Evolutionary conservation across 352 stramenopile species (phyloP).

Genomic region (Pythium volutum): DNA sequence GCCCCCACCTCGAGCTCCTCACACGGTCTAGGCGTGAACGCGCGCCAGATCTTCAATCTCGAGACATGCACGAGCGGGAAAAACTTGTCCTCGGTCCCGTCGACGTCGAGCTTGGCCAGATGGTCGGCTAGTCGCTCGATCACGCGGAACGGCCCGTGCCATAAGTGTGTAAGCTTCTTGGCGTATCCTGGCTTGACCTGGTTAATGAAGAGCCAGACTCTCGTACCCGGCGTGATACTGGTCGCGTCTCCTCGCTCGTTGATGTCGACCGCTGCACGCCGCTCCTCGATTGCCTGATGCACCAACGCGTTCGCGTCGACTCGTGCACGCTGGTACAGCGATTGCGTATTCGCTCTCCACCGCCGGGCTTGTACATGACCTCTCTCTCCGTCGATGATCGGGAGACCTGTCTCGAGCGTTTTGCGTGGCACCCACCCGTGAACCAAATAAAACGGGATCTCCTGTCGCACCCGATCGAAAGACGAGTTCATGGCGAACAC

Average conservation of each 20-base stretch:
- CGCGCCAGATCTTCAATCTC: conserved; percentile 10
- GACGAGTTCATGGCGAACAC: conserved; percentile 26
- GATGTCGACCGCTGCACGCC: background rate
- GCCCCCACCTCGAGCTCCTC: conserved; percentile 2
- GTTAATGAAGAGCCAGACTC: conserved; percentile 28
- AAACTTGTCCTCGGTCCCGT: conserved; percentile 3
- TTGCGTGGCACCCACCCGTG: conserved; percentile 19
- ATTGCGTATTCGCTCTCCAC: background rate
- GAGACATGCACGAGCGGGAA: conserved; percentile 17
- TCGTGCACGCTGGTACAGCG: background rate
- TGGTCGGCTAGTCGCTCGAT: conserved; percentile 9
- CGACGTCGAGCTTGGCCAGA: conserved; percentile 10
- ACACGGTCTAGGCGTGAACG: background rate
- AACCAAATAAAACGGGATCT: conserved; percentile 18
- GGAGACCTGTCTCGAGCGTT: background rate
- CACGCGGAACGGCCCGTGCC: conserved; percentile 27
- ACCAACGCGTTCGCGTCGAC: conserved; percentile 10
- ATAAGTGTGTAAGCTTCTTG: conserved; percentile 23
- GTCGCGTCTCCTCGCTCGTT: background rate
- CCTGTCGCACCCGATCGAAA: background rate
- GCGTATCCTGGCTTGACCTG: conserved; percentile 16
- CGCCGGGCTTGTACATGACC: background rate
- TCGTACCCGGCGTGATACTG: conserved; percentile 4
- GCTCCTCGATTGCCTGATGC: conserved; percentile 4
- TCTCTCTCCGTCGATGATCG: background rate